Evolutionary conservation across 2,329 filamentous ascomycete genomes (phyloP).

Genomic region (Colletotrichum godetiae): DNA sequence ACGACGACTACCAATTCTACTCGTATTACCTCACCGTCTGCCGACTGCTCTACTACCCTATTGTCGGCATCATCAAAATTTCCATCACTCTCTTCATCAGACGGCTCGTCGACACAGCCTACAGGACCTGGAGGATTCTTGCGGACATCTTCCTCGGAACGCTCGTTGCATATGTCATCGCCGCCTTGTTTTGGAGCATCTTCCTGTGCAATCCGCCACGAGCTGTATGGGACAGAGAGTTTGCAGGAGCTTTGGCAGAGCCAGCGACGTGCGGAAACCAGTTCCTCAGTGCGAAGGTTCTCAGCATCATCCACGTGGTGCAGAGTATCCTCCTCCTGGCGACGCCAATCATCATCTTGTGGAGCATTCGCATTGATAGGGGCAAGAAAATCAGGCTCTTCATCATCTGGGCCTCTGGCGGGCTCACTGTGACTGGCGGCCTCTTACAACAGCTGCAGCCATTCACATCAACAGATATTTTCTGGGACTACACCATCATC

Average conservation of each 20-base stretch:
- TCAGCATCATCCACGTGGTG: constrained; percentile 45
- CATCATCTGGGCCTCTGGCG: constrained; percentile 44
- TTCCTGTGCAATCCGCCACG: constrained; percentile 40
- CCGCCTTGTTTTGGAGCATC: constrained; percentile 41
- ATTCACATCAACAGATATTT: constrained; percentile 17
- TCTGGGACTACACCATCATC: constrained; percentile 38
- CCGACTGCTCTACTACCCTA: constrained; percentile 28
- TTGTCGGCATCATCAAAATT: constrained; percentile 35
- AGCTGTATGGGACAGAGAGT: constrained; percentile 33
- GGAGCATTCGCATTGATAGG: constrained; percentile 43
- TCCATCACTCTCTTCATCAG: constrained; percentile 35
- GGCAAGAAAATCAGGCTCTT: constrained; percentile 42
- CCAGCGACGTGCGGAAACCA: constrained; percentile 24
- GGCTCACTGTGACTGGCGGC: constrained; percentile 40
- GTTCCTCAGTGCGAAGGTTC: constrained; percentile 34
- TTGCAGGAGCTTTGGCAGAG: constrained; percentile 6
- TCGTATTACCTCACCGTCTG: constrained; percentile 25
- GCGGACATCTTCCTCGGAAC: constrained; percentile 44
- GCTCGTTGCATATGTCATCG: constrained; percentile 40
- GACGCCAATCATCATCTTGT: constrained; percentile 45
- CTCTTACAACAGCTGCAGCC: constrained; percentile 40
- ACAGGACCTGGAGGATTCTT: constrained; percentile 40
- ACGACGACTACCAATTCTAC: constrained; percentile 33
- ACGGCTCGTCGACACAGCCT: constrained; percentile 28
- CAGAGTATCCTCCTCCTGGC: constrained; percentile 44